Base-by-base conservation (phyloP, 805 yeast species). In the Candida nemodendra region DNA sequence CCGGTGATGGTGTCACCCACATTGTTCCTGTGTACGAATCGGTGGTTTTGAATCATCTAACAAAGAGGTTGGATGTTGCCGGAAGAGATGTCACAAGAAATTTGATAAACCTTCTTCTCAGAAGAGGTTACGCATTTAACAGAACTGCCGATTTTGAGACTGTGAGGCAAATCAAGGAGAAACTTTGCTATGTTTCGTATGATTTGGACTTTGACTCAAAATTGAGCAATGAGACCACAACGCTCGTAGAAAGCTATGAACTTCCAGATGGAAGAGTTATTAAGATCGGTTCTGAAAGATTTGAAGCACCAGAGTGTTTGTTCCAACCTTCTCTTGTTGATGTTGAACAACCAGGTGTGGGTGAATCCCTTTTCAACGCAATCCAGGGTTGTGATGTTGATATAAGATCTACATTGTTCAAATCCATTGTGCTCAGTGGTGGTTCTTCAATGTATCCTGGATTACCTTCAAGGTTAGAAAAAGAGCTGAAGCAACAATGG, bases 371-470 rank as follows among this genome's bases (percentile, higher is more conserved):
- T 42, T 93, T 90, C 71, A 86, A 88, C 62, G 87, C 96, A 3
- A 81, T 93, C 48, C 98, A 93, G 71, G 69, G 90, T 5, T 96
- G 98, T 29, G 98, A 93, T 58, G 84, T 93, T 34, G 99, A 93
- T 61, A 78, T 93, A 36, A 81, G 97, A 66, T 74, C 95, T 5
- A 76, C 96, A 1, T 72, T 93, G 43, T 93, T 78, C 68, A 86
- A 84, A 57, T 95, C 96, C 2, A 85, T 93, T 61, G 98, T 93
- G 19, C 74, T 93, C 30, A 86, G 96, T 5, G 99, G 99, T 61
- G 99, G 99, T 41, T 90, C 98, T 1, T 84, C 95, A 35, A 93
- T 93, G 99, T 93, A 93, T 60, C 98, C 99, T 2, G 99, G 99
- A 21, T 76, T 93, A 51, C 99, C 99, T 14, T 84, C 96, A 9